phyloP scores from a whole-genome alignment of 345 rosid genomes.

The Aquilaria sinensis region DNA sequence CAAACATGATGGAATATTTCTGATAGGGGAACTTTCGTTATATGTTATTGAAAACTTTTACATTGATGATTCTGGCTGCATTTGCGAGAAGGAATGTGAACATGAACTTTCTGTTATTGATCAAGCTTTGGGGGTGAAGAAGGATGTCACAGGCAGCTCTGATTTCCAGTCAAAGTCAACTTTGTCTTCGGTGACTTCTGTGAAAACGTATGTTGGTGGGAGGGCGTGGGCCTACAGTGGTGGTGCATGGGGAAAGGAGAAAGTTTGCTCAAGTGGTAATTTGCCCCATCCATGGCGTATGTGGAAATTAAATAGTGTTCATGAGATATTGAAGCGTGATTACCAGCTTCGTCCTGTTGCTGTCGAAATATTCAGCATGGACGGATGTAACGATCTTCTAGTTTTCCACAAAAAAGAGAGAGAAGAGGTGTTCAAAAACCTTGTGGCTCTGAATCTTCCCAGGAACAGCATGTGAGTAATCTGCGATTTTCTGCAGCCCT shows the following conservation, averaged over 20 bases:
- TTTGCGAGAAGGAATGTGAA: slow-evolving; percentile 86
- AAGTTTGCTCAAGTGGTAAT: slow-evolving; percentile 58
- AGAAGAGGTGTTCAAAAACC: slow-evolving; percentile 91
- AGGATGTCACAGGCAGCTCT: slow-evolving; percentile 52
- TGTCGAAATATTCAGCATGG: slow-evolving; percentile 92
- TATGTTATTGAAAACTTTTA: slow-evolving; percentile 86
- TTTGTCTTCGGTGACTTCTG: slow-evolving; percentile 54
- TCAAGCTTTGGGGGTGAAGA: slow-evolving; percentile 94
- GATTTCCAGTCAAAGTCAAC: slow-evolving; percentile 85
- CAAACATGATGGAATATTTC: slow-evolving; percentile 89
- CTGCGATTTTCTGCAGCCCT: background rate
- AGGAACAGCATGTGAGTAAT: slow-evolving; percentile 75
- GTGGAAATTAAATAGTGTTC: slow-evolving; percentile 91
- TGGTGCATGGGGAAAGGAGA: slow-evolving; percentile 99
- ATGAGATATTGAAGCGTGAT: slow-evolving; percentile 88
- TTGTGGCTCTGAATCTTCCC: slow-evolving; percentile 85
- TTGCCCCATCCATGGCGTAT: slow-evolving; percentile 86
- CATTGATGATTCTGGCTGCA: slow-evolving; percentile 67
- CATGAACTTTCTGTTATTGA: slow-evolving; percentile 93
- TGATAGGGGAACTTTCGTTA: slow-evolving; percentile 75
- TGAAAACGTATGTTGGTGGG: slow-evolving; percentile 67
- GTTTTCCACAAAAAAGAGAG: slow-evolving; percentile 95
- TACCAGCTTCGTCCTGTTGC: slow-evolving; percentile 98
- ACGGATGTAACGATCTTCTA: slow-evolving; percentile 88
- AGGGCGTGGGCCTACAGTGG: slow-evolving; percentile 96